phyloP scores from a whole-genome alignment of 306 rosid species.

The Ochetophila trinervis region DNA sequence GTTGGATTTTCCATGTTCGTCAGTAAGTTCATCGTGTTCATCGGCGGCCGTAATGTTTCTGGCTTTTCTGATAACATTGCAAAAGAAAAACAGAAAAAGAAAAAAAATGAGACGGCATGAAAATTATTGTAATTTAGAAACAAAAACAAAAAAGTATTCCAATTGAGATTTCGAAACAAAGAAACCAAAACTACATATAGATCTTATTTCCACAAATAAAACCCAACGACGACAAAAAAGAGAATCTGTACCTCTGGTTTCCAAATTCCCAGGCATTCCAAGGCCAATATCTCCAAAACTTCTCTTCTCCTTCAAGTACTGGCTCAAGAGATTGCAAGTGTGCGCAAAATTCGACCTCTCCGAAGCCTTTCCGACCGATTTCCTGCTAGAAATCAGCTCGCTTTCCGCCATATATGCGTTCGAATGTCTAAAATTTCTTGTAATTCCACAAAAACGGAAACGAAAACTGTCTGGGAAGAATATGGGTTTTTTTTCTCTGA shows the following conservation, averaged over 20 bases:
- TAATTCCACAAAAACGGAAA: neutral
- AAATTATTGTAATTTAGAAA: too few species aligned
- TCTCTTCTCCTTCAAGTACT: constrained; percentile 74
- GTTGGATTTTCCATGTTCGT: constrained; percentile 39
- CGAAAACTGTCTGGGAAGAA: neutral
- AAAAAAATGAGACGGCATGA: neutral
- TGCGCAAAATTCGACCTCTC: constrained; percentile 70
- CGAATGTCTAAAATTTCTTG: neutral
- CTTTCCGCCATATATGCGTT: constrained; percentile 11
- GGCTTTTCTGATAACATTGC: constrained; percentile 18
- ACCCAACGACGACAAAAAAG: neutral
- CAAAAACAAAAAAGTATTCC: neutral
- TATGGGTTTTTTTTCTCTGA: too few species aligned
- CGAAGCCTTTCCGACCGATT: constrained; percentile 36
- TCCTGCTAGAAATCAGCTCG: constrained; percentile 25
- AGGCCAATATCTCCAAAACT: constrained; percentile 30
- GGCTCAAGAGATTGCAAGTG: constrained; percentile 66
- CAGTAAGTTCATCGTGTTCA: constrained; percentile 39
- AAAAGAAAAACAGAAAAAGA: too few species aligned
- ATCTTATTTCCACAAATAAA: neutral
- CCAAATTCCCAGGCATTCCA: constrained; percentile 32
- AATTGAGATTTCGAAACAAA: neutral
- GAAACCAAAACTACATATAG: too few species aligned
- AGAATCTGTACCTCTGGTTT: constrained; percentile 38
- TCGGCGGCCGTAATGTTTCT: constrained; percentile 18